Percentiles rank a stretch among this genome's conserved stretches.
phyloP scores from a whole-genome alignment of 805 yeast species.

The Yamadazyma ubonensis region DNA sequence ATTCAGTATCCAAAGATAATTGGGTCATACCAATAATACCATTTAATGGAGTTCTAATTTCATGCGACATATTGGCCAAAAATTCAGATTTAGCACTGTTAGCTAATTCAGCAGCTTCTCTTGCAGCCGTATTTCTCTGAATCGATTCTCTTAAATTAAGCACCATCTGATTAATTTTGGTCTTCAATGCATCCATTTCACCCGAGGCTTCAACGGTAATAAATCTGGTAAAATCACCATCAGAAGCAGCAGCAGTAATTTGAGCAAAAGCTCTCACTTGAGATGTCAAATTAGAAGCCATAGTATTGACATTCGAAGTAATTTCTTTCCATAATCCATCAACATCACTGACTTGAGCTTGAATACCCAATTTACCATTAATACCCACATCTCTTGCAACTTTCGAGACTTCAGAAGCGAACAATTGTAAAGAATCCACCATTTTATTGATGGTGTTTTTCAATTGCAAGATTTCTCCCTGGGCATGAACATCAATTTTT shows the following conservation, averaged over 20 bases:
- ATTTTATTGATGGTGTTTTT: constrained; percentile 85
- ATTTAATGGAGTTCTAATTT: constrained; percentile 87
- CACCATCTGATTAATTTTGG: constrained; percentile 77
- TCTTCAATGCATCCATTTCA: constrained; percentile 76
- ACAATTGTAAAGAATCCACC: constrained; percentile 88
- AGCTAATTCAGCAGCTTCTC: constrained; percentile 92
- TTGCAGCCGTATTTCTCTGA: constrained; percentile 88
- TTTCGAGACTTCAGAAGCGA: constrained; percentile 84
- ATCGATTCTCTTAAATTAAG: constrained; percentile 82
- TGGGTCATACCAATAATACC: constrained; percentile 95
- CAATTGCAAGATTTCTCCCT: constrained; percentile 84
- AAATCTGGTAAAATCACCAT: constrained; percentile 87
- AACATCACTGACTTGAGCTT: constrained; percentile 86
- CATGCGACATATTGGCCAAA: constrained; percentile 71
- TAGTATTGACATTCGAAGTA: constrained; percentile 86
- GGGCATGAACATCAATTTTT: constrained; percentile 85
- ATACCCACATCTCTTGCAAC: constrained; percentile 93
- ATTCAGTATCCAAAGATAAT: constrained; percentile 80
- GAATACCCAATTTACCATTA: constrained; percentile 89
- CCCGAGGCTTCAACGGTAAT: constrained; percentile 91
- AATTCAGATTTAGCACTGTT: constrained; percentile 88
- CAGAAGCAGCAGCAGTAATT: constrained; percentile 91
- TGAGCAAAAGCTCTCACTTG: constrained; percentile 94
- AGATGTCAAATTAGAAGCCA: constrained; percentile 91
- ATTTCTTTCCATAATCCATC: constrained; percentile 92